These are phyloP conservation scores for Sarocladium brachiariae DNA, from an alignment of 2,329 filamentous ascomycete species.

Conservation along the genomic window DNA sequence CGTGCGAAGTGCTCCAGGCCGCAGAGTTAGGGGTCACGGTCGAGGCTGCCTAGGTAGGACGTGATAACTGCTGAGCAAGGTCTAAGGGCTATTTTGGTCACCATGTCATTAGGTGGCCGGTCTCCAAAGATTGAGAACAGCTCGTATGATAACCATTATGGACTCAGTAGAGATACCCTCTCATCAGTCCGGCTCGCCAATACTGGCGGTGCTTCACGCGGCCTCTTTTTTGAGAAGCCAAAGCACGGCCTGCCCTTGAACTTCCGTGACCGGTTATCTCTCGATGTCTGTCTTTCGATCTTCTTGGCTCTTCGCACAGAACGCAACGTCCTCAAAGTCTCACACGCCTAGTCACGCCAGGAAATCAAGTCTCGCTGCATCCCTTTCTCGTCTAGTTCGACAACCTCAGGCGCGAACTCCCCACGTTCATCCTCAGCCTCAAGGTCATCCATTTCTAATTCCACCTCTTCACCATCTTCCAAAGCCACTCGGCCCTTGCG, in stretches of 20 bases:
- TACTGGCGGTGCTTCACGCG: not conserved
- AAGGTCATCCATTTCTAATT: constrained; percentile 41
- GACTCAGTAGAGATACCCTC: not conserved
- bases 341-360: constrained; percentile 29
- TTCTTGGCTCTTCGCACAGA: not conserved
- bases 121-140: too few species aligned
- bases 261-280: not conserved
- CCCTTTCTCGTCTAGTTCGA: constrained; percentile 46
- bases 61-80: too few species aligned
- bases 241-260: not conserved
- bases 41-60: too few species aligned
- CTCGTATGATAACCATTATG: too few species aligned
- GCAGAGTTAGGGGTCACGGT: too few species aligned
- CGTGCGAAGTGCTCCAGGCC: too few species aligned
- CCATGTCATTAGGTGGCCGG: too few species aligned
- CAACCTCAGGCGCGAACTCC: constrained; percentile 46
- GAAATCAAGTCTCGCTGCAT: constrained; percentile 44
- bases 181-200: not conserved
- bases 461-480: constrained; percentile 45
- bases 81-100: too few species aligned
- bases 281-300: not conserved
- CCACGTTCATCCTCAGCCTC: constrained; percentile 48
- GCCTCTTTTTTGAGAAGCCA: not conserved
- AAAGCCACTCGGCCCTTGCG: constrained; percentile 41
- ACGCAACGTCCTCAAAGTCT: not conserved